Evolutionary conservation across 2,329 filamentous ascomycete genomes (phyloP).

Genomic region (Chlorencoelia australis): DNA sequence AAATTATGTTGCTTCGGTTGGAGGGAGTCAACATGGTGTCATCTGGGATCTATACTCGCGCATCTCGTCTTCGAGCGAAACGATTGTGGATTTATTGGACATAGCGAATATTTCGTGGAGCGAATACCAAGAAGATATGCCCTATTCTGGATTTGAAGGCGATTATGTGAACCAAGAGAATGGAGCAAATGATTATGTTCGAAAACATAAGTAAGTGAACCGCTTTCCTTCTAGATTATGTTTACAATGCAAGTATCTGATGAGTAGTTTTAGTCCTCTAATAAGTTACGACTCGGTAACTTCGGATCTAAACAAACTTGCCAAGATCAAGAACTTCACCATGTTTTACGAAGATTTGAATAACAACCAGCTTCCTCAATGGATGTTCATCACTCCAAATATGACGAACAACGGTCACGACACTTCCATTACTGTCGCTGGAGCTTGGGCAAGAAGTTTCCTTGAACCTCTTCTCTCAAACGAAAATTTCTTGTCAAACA

Average conservation of each 20-base stretch:
- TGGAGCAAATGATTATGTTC: conserved; percentile 63
- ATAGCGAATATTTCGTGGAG: conserved; percentile 43
- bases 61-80: conserved; percentile 47
- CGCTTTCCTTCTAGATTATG: neutral
- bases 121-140: conserved; percentile 67
- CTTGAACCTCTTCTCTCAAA: conserved; percentile 59
- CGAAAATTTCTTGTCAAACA: conserved; percentile 61
- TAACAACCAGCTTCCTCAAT: conserved; percentile 56
- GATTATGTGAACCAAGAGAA: conserved; percentile 56
- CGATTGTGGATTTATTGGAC: conserved; percentile 40
- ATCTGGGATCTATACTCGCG: conserved; percentile 53
- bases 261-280: conserved; percentile 28
- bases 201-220: conserved; percentile 60
- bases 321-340: conserved; percentile 64
- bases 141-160: conserved; percentile 63
- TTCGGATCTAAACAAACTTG: conserved; percentile 45
- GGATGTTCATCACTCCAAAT: conserved; percentile 63
- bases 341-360: conserved; percentile 58
- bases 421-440: conserved; percentile 56
- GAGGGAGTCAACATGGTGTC: conserved; percentile 62
- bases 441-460: conserved; percentile 57
- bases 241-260: conserved; percentile 29
- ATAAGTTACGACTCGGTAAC: conserved; percentile 57
- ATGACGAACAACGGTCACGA: conserved; percentile 72
- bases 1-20: conserved; percentile 62